Base-by-base conservation (phyloP, 352 stramenopile genomes). In the Phytophthora boehmeriae region DNA sequence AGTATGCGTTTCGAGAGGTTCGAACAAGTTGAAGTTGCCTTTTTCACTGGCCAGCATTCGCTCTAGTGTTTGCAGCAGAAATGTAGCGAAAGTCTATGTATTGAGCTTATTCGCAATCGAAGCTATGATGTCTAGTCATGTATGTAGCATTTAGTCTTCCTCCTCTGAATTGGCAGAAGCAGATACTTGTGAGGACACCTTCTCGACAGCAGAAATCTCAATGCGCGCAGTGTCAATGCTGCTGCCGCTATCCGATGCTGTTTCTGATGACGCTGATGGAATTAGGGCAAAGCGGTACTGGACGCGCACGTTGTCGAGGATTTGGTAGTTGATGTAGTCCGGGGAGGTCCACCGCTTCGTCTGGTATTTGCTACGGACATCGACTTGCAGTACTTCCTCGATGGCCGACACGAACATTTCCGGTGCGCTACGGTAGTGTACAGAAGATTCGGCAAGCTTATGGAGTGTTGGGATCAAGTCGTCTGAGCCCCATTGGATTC, bases 311-410 rank as follows among this genome's bases (percentile, higher is more conserved):
- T 89, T 89, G 58, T 93, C 83, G 8, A 93, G 25, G 13, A 78
- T 56, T n/a, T 91, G 66, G 22, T 72, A 58, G 44, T 75, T 89
- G 25, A 75, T 50, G 43, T 68, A 63, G 23, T 68, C 60, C 1
- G 62, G 49, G 13, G 61, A 71, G 20, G 65, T 68, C 66, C 71
- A 85, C 4, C 78, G 71, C 55, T 72, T 71, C 13, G 83, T 93
- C 34, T 89, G 82, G 38, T 89, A 75, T 61, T 89, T 90, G 65
- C 84, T 93, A 25, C 84, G 84, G 19, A 93, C 80, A 28, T 93
- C 84, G 14, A 86, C 82, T 54, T 75, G 71, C 49, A 93, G 54
- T 8, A 93, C 78, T 45, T 93, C 59, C 54, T 90, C 67, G 42
- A 93, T 83, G 8, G 81, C 76, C 27, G 55, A 48, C 5, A 76